These are phyloP conservation scores for Quercus parvula DNA, from an alignment of 306 rosid species.

Conservation along the genomic window DNA sequence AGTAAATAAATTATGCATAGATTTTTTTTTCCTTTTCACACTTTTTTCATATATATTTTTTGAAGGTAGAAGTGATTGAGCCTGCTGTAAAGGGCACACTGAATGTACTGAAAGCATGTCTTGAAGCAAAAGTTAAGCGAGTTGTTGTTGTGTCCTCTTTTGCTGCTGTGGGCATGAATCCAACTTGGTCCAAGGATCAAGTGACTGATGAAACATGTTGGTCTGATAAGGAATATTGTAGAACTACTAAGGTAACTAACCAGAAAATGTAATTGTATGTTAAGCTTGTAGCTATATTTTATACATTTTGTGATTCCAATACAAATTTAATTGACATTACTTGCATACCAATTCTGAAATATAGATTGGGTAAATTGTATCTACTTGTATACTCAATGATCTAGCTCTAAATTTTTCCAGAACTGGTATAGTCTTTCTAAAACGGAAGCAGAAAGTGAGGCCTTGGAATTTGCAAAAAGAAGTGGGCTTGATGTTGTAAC, in stretches of 20 bases:
- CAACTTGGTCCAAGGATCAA: slow-evolving; percentile 30
- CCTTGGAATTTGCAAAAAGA: slow-evolving; percentile 47
- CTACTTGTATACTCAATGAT: neutral
- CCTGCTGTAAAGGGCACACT: slow-evolving; percentile 30
- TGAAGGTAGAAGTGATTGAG: slow-evolving; percentile 25
- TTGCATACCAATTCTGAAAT: too few relatives aligned
- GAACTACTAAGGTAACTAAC: slow-evolving; percentile 28
- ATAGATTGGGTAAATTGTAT: too few relatives aligned
- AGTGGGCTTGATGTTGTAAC: slow-evolving; percentile 49
- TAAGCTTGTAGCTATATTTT: neutral
- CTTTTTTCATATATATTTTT: neutral
- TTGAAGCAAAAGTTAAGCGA: slow-evolving; percentile 37
- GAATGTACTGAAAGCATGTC: slow-evolving; percentile 38
- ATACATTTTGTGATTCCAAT: neutral
- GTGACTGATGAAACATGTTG: slow-evolving; percentile 43
- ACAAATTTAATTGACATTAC: neutral
- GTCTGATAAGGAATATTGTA: slow-evolving; percentile 44
- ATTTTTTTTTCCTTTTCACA: too few relatives aligned
- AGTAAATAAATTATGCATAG: too few relatives aligned
- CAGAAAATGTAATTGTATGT: neutral
- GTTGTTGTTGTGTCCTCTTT: slow-evolving; percentile 40
- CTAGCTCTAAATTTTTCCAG: slow-evolving; percentile 31
- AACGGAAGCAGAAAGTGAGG: slow-evolving; percentile 75
- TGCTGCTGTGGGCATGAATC: slow-evolving; percentile 31
- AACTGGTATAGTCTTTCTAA: slow-evolving; percentile 75